Base-by-base conservation (phyloP, 352 stramenopile species). In the Pythium rishiriense region DNA sequence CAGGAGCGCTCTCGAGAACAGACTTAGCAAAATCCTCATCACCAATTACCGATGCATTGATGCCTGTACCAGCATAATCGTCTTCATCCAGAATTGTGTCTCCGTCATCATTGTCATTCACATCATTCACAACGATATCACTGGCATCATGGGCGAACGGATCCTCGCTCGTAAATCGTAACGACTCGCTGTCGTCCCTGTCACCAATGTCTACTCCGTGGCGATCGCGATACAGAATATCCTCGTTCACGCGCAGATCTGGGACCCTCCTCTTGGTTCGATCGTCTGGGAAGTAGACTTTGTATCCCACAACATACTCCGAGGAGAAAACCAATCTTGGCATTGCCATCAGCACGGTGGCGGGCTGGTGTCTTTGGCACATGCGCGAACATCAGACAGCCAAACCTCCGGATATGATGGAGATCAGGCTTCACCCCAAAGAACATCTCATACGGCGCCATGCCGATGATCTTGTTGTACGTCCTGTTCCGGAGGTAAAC, bases 401-500 rank as follows among this genome's bases (percentile, higher is more conserved):
- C 57, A 17, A 41, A 57, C 39, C 26, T 57, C 1, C 51, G n/a
- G 8, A 58, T 24, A 19, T 62, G 52, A 14, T 61, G 41, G 3
- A 62, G 3, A 19, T 61, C 41, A 8, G 60, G 41, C 10, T 52
- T 57, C 14, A 35, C n/a, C 1, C 22, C 60, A 22, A 68, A 68
- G 41, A 62, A 52, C 46, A 39, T 31, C 26, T 62, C 21, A 21
- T 52, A 58, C 19, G 51, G 53, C 1, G 26, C 58, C 2, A 25
- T 9, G 5, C 15, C 26, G 9, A 24, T 24, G 0, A 25, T 8
- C 35, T 62, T 58, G 25, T 45, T 53, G 45, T 51, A 62, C 12
- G 57, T 12, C 1, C 53, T 42, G n/a, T 61, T 68, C 35, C 56
- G 55, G 15, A 68, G 51, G 33, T 29, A 61, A 0, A 48, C 33